These are phyloP conservation scores for Pseudogymnoascus verrucosus DNA, from an alignment of 2,329 filamentous ascomycete genomes.

Conservation along the genomic window DNA sequence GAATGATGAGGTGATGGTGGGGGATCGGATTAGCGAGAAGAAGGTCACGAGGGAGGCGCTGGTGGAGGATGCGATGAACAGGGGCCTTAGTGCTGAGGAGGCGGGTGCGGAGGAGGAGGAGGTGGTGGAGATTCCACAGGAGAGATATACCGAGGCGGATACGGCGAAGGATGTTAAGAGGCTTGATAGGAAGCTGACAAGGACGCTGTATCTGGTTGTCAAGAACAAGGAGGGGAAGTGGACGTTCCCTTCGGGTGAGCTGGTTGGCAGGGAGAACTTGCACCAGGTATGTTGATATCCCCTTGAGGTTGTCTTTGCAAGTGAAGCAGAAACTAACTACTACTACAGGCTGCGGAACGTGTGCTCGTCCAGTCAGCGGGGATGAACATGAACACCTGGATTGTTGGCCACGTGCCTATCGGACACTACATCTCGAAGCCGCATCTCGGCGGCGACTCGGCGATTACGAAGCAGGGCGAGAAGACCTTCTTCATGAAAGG, in stretches of 20 bases:
- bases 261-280: conserved; percentile 66
- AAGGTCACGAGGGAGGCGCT: conserved; percentile 59
- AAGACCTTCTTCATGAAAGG: conserved; percentile 97
- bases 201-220: conserved; percentile 83
- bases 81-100: conserved; percentile 33
- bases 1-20: conserved; percentile 85
- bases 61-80: conserved; percentile 64
- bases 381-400: conserved; percentile 97
- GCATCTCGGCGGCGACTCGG: conserved; percentile 35
- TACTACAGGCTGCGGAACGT: conserved; percentile 67
- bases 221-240: conserved; percentile 63
- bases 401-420: conserved; percentile 83
- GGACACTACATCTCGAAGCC: conserved; percentile 63
- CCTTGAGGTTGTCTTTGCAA: background rate
- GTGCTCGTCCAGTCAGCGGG: conserved; percentile 71
- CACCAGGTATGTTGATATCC: conserved; percentile 58
- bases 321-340: background rate
- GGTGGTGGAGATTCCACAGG: conserved; percentile 61
- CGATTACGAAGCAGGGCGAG: conserved; percentile 47
- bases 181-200: conserved; percentile 69
- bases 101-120: conserved; percentile 38
- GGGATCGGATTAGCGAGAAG: conserved; percentile 57
- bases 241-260: conserved; percentile 69
- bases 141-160: conserved; percentile 72
- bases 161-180: conserved; percentile 63